phyloP scores from a whole-genome alignment of 768 basidiomycete species.

The Xerocomellus chrysenteron region DNA sequence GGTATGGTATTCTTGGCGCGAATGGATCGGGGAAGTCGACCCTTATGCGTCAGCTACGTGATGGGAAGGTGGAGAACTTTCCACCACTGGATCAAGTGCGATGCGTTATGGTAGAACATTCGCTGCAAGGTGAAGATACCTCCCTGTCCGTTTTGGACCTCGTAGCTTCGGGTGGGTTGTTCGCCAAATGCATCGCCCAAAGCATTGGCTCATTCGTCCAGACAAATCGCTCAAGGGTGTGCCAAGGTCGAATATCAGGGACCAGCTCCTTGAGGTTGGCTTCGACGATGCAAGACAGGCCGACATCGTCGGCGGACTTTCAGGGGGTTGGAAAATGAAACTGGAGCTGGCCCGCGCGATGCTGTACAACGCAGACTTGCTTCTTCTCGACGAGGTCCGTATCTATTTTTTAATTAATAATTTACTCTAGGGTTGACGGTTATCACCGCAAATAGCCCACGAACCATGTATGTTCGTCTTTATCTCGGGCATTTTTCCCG shows the following conservation, averaged over 20 bases:
- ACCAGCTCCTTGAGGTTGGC: slow-evolving; percentile 83
- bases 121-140: slow-evolving; percentile 90
- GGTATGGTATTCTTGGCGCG: slow-evolving; percentile 95
- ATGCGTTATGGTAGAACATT: slow-evolving; percentile 97
- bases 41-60: slow-evolving; percentile 91
- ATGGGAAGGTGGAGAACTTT: slow-evolving; percentile 96
- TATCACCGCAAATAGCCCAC: slow-evolving; percentile 61
- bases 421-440: slow-evolving; percentile 17
- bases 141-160: slow-evolving; percentile 85
- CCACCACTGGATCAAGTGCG: slow-evolving; percentile 84
- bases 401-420: slow-evolving; percentile 19
- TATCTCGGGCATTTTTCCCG: slow-evolving; percentile 16
- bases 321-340: slow-evolving; percentile 99
- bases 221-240: slow-evolving; percentile 68
- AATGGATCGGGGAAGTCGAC: slow-evolving; percentile 97
- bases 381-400: slow-evolving; percentile 79
- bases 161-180: slow-evolving; percentile 70
- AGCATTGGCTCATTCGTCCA: slow-evolving; percentile 27
- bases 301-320: slow-evolving; percentile 84
- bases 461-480: slow-evolving; percentile 67
- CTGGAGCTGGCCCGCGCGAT: slow-evolving; percentile 94
- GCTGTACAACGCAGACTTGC: slow-evolving; percentile 89
- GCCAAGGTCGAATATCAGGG: slow-evolving; percentile 68
- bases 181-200: slow-evolving; percentile 3
- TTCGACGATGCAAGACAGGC: slow-evolving; percentile 85